Evolutionary conservation across 352 stramenopile species (phyloP), one percentile per base, ranked within the genome.

Genomic region (Halophytophthora polymorphica): DNA sequence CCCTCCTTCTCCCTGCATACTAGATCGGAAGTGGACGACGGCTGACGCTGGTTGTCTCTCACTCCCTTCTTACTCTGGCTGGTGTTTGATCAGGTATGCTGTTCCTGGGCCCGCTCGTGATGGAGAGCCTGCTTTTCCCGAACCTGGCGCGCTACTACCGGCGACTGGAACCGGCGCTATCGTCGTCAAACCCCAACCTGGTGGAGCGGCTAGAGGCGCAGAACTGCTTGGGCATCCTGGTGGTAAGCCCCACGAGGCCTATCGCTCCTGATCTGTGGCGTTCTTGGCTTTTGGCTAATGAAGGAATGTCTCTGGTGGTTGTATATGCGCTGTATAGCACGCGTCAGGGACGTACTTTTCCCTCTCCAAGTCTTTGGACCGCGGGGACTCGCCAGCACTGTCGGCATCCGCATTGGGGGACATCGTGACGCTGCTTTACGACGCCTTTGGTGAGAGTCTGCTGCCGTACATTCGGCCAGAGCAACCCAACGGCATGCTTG

Each of bases 81-180:
- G 6, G 28, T 43, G n/a, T 28, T 42, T 50, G 28, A 33, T n/a
- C 28, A 90, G 79, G 79, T 7, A 85, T 97, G 65, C 76, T 94
- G 29, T 83, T 89, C 28, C 83, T 98, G 64, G 94, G 94, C n/a
- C 78, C 88, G 34, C 75, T 96, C 15, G 89, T 95, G 17, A 84
- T 98, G 52, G 90, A 98, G 68, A 89, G 78, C 12, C 85, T 98
- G 68, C 71, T 98, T 13, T 90, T 98, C 29, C 90, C 91, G 2
- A 79, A 97, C 47, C 64, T 95, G 17, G 61, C 78, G 28, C 55
- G 79, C 34, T 97, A 97, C 60, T 98, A 93, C 71, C 78, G 77
- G 15, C 61, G 74, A 45, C 84, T 96, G 47, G 82, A 96, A 35
- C 71, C 76, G 18, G 80, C 83, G 18, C 61, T 98, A n/a, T 69